Conservation (phyloP, 257 asterid genomes). For the Nicotiana otophora region DNA sequence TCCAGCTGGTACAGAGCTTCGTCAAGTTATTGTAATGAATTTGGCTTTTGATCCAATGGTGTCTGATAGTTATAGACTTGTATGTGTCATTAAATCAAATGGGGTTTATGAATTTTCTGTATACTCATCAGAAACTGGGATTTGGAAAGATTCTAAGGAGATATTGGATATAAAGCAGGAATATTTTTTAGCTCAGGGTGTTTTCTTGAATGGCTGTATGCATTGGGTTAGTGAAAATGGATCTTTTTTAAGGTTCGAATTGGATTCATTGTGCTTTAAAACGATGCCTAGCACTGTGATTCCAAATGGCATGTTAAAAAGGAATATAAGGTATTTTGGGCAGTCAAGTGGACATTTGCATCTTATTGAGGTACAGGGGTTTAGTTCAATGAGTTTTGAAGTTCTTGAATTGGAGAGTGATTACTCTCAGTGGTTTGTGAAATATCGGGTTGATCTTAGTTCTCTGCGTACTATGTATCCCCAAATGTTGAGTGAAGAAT, state of each 20-base stretch:
- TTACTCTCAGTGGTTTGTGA: constrained; percentile 10
- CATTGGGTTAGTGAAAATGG: constrained; percentile 12
- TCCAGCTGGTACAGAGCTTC: not conserved
- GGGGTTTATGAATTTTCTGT: not conserved
- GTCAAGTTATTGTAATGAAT: not conserved
- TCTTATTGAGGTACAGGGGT: not conserved
- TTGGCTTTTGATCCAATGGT: constrained; percentile 14
- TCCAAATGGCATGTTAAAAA: not conserved
- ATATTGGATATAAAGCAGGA: not conserved
- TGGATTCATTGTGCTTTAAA: not conserved
- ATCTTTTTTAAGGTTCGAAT: constrained; percentile 3
- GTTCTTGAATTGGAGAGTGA: constrained; percentile 7
- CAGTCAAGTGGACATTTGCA: not conserved
- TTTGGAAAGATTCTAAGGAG: constrained; percentile 1
- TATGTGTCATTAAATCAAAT: not conserved
- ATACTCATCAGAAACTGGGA: constrained; percentile 9
- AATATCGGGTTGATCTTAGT: constrained; percentile 1
- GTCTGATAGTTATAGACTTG: constrained; percentile 11
- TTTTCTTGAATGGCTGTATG: constrained; percentile 10
- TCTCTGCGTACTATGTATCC: not conserved
- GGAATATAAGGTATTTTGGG: constrained; percentile 3
- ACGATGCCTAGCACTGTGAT: not conserved
- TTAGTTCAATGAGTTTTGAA: not conserved
- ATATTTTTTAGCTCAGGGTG: not conserved
- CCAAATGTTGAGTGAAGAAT: not conserved